Evolutionary conservation across 2,329 filamentous ascomycete genomes (phyloP), one percentile per base, ranked within the genome.

Genomic region (Fonsecaea pugnacius): DNA sequence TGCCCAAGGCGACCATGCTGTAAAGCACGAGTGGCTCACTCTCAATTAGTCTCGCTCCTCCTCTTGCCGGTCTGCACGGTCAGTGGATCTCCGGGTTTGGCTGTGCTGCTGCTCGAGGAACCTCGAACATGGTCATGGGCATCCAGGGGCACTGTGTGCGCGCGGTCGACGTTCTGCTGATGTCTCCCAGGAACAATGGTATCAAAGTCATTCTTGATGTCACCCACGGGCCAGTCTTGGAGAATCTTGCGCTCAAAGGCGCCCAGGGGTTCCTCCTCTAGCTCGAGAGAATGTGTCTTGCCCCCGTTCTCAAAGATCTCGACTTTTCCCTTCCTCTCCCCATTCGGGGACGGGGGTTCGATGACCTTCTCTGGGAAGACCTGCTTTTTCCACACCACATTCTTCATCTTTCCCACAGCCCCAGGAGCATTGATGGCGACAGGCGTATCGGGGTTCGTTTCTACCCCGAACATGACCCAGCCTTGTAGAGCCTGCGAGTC

Each of bases 401-500:
- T 60, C 43, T 52, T 68, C 67, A 71, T 67, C 46, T 60, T 60
- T 10, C 70, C 70, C 6, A 68, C 69, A n/a, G 57, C 60, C 3
- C 69, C 70, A 4, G 67, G 69, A 32, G 62, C 59, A 32, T 38
- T 53, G n/a, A 59, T 12, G 14, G 67, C 69, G 30, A 65, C 62
- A 5, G 69, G 69, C 1, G 70, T 70, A 32, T 71, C 66, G 16
- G 70, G 69, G 27, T 70, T 52, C 1, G 70, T 69, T 3, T 63
- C 54, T 3, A 54, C 16, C 1, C 68, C 65, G 46, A 63, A 50
- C 53, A 69, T 61, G 6, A 59, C 53, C 71, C 71, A 72, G 14
- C 67, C 70, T 38, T 70, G 52, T 2, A 72, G 60, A 3, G 84
- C 78, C 0, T 78, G 71, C 18, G 80, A 83, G 16, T 75, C 73